A percentile compares a stretch with the other conserved stretches of the same genome.
Conservation (phyloP, 2,329 filamentous ascomycete species). For the Alternaria solani region DNA sequence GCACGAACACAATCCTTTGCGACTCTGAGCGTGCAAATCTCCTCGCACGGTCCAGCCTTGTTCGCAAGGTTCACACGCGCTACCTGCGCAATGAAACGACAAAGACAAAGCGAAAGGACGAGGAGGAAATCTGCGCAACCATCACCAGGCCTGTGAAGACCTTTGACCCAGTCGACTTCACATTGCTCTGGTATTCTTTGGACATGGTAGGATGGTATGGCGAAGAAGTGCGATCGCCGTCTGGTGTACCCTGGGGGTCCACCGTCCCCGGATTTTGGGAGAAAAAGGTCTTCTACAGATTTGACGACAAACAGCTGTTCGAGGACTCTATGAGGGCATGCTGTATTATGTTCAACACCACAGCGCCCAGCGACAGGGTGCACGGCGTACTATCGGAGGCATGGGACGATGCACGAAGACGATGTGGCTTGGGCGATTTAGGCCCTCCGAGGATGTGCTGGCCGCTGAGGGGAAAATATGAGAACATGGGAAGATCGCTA, state of each 20-base stretch:
- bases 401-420: neutral
- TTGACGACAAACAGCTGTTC: neutral
- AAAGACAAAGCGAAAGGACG: neutral
- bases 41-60: neutral
- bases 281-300: neutral
- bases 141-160: neutral
- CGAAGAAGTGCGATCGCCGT: slow-evolving; percentile 1
- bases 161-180: neutral
- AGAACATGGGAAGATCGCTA: neutral
- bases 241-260: neutral
- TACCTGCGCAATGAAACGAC: neutral
- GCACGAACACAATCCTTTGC: neutral
- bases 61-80: neutral
- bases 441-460: neutral
- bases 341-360: neutral
- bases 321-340: neutral
- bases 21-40: neutral
- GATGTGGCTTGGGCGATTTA: neutral
- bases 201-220: slow-evolving; percentile 7
- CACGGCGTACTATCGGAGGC: neutral
- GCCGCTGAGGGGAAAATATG: neutral
- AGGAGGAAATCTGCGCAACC: neutral
- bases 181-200: neutral
- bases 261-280: neutral
- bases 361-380: neutral